Base-by-base conservation (phyloP, 306 rosid species). In the Medicago ruthenica region DNA sequence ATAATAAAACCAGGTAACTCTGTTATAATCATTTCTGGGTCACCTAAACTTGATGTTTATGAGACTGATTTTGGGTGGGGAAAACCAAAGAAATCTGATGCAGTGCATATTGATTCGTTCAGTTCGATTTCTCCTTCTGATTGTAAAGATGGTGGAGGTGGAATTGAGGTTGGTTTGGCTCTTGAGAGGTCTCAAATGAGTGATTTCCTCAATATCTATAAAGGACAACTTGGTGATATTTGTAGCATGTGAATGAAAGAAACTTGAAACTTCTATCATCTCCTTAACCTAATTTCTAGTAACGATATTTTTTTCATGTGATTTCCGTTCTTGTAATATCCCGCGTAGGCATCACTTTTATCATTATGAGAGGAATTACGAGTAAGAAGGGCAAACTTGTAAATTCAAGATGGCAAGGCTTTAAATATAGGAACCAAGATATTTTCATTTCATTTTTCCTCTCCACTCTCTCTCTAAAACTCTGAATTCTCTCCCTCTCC, bases 1-100 rank as follows among this genome's bases (percentile, higher is more conserved):
- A 0, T 71, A 4, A 1, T 14, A 1, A 73, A 67, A 0, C 10
- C 27, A 4, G 55, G 24, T 5, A 9, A 34, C 14, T 8, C 65
- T n/a, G 3, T 51, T 0, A 3, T 79, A 0, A 0, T 8, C 2
- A 45, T 82, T 5, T 81, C 87, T 2, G 89, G 90, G 4, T 86
- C 88, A 37, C 86, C 86, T 5, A 88, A 42, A 40, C 3, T 81
- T 57, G 83, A 37, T 0, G 60, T 84, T 53, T 84, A 83, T 17
- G 55, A 80, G 40, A 80, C 82, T 16, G 86, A 88, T 83, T 88
- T 88, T 72, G 93, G 93, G 27, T 84, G 83, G 86, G 93, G 89
- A 6, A 88, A 60, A 74, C 88, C 90, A 0, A 79, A 50, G 57
- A 86, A 78, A 57, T 63, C 80, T 21, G 90, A 80, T 39, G 11